Conservation (phyloP, 768 basidiomycete genomes). For the Podaxis sp. region DNA sequence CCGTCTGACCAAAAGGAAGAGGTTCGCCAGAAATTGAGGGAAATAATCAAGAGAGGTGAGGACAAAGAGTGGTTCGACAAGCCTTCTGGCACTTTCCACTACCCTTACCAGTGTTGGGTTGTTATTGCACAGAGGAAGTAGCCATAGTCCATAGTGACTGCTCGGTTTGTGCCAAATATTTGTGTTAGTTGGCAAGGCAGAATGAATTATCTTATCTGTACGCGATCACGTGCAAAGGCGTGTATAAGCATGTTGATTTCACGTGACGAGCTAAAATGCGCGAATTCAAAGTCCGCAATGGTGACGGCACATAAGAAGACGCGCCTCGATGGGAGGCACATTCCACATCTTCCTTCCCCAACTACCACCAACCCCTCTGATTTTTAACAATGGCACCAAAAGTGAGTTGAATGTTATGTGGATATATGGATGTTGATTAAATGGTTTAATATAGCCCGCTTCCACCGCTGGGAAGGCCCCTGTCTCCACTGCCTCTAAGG, state of each 20-base stretch:
- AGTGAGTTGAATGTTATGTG: slow-evolving; percentile 13
- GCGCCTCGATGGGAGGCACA: not conserved
- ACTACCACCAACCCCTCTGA: slow-evolving; percentile 18
- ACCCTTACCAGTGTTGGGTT: slow-evolving; percentile 69
- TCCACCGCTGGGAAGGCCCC: slow-evolving; percentile 84
- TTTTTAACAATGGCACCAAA: slow-evolving; percentile 28
- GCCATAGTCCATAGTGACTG: not conserved
- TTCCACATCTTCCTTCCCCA: not conserved
- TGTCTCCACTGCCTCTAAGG: slow-evolving; percentile 68
- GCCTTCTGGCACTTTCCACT: slow-evolving; percentile 68
- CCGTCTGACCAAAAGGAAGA: slow-evolving; percentile 51
- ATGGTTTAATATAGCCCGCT: slow-evolving; percentile 45
- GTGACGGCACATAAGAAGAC: slow-evolving; percentile 24
- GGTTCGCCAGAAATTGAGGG: slow-evolving; percentile 46
- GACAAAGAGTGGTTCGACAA: slow-evolving; percentile 75
- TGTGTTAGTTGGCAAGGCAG: too few relatives aligned
- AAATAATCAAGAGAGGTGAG: slow-evolving; percentile 54
- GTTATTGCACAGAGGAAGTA: slow-evolving; percentile 40
- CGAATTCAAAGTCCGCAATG: slow-evolving; percentile 36
- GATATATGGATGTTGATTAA: not conserved
- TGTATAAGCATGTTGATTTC: slow-evolving; percentile 2
- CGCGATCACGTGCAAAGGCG: not conserved
- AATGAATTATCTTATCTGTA: not conserved
- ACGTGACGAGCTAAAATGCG: slow-evolving; percentile 18
- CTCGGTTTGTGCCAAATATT: not conserved